Base-by-base conservation (phyloP, 805 yeast genomes). In the Wickerhamomyces silvicola region DNA sequence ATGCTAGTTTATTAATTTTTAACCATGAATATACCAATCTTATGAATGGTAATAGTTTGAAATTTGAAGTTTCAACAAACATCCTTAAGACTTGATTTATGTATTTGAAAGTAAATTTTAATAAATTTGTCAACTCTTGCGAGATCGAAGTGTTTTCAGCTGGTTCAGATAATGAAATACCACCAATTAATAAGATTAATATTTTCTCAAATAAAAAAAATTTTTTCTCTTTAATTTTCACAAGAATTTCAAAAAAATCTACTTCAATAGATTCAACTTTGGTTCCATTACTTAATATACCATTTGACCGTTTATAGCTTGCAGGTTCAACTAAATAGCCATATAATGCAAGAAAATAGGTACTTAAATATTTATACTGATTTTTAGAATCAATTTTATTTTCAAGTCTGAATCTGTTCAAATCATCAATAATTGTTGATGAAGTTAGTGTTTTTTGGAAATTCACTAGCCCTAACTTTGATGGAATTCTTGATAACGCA, bases 1-100 rank as follows among this genome's bases (percentile, higher is more conserved):
- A 45, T 28, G 68, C 70, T 23, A 59, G 42, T 37, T 65, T 67
- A 35, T 73, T 64, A 27, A 69, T 68, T 39, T 66, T 71, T 17
- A 78, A 46, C 84, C 84, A 80, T 35, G 71, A 68, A 16, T 72
- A 59, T 26, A 72, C 49, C 8, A 80, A 54, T 43, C 88, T 62
- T 0, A 74, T 28, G 28, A 57, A 50, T 31, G 61, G 73, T 42
- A 57, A 53, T 21, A 52, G 41, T 39, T 28, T 48, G 37, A 31
- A 22, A 32, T 42, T 45, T 55, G 57, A 57, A 7, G 48, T 43
- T n/a, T 51, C 46, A n/a, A 61, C 41, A 18, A 59, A 50, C 8
- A 52, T 38, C 10, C 52, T 44, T 18, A 60, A 38, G 8, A 72
- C 39, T 30, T 53, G 54, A 3, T 57, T 50, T 19, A 70, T 46